Percentiles rank a stretch among this genome's conserved stretches.
Evolutionary conservation across 1,284 basidiomycete genomes (phyloP).

Genomic region (Heliocybe sulcata): DNA sequence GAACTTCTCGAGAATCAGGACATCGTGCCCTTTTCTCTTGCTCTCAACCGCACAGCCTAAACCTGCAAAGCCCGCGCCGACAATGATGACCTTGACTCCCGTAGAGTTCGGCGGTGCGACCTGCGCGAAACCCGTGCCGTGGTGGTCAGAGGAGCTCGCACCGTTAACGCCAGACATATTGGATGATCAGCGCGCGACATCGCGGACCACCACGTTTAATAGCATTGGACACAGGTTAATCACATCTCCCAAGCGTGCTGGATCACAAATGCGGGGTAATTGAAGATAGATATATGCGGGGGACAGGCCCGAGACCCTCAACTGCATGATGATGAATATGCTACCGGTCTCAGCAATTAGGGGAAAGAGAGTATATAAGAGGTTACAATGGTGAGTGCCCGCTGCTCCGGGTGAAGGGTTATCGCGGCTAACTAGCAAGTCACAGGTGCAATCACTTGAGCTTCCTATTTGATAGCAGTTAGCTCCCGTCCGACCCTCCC

Average conservation of each 20-base stretch:
- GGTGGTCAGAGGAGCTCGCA: background rate
- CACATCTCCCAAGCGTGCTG: background rate
- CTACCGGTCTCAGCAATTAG: background rate
- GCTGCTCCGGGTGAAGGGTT: background rate
- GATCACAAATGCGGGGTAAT: background rate
- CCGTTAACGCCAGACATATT: background rate
- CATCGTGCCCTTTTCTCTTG: conserved; percentile 19
- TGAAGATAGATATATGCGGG: background rate
- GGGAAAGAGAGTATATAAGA: background rate
- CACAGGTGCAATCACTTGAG: background rate
- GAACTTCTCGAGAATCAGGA: conserved; percentile 19
- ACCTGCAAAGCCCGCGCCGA: conserved; percentile 23
- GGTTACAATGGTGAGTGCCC: background rate
- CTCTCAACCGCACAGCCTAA: conserved; percentile 23
- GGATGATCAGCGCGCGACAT: background rate
- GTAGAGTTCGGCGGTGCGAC: conserved; percentile 6
- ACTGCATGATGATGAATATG: background rate
- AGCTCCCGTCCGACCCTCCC: background rate
- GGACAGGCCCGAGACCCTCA: background rate
- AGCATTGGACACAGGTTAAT: background rate
- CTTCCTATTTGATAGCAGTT: background rate
- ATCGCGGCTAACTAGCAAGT: background rate
- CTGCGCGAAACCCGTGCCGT: background rate
- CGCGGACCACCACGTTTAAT: background rate
- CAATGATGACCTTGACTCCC: conserved; percentile 13